Conservation (phyloP, 2,329 filamentous ascomycete species). For the Colletotrichum cereale region DNA sequence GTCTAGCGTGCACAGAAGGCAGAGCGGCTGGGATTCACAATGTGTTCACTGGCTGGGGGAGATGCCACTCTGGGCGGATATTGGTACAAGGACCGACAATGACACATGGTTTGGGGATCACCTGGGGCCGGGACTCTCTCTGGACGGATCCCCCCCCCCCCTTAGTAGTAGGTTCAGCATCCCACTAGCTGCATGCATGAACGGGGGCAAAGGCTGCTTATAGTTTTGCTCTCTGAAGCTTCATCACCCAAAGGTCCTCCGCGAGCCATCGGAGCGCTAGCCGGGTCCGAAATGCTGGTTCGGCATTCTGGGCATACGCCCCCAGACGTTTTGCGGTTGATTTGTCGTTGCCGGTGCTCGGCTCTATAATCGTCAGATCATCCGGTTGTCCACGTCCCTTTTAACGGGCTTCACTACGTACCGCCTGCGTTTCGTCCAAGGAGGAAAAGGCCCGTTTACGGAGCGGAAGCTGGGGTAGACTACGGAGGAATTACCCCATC, state of each 20-base stretch:
- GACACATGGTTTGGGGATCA: background rate
- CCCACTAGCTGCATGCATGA: background rate
- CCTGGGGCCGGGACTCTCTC: background rate
- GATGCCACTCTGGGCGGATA: constrained; percentile 10
- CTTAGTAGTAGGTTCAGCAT: background rate
- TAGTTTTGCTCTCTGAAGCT: background rate
- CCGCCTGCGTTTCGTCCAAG: background rate
- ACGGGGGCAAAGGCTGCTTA: background rate
- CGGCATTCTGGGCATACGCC: background rate
- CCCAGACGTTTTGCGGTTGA: background rate
- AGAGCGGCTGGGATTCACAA: constrained; percentile 3
- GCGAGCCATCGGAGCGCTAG: background rate
- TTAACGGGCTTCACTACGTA: background rate
- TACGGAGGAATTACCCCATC: constrained; percentile 22
- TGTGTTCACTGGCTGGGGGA: constrained; percentile 6
- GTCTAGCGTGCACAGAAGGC: background rate
- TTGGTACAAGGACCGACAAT: constrained; percentile 14
- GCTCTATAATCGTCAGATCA: background rate
- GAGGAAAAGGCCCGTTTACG: background rate
- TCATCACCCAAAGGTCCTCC: background rate
- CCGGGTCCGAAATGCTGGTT: too few relatives aligned
- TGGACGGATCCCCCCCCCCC: background rate
- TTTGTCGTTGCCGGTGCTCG: background rate
- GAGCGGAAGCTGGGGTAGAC: too few relatives aligned
- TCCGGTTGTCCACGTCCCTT: constrained; percentile 1